Evolutionary conservation across 2,329 filamentous ascomycete species (phyloP), one percentile per base, ranked within the genome.

Genomic region (Sclerotinia sclerotiorum): DNA sequence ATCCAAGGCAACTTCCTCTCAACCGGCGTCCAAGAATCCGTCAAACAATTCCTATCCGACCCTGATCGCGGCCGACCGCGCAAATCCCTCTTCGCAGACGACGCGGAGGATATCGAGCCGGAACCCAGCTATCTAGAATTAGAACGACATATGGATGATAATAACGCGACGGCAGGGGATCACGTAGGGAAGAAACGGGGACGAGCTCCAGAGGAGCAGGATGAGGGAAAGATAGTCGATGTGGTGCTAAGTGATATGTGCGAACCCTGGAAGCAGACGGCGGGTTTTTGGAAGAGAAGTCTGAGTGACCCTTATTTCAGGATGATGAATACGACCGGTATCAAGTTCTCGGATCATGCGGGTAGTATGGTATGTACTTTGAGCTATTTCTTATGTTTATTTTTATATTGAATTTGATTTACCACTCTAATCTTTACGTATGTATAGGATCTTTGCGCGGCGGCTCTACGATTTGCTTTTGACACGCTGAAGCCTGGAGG

Each of bases 321-420:
- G 95, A 90, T 99, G 90, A 97, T 97, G 93, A 99, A 99, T 81
- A 97, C 94, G 75, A 97, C 91, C 81, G 95, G 95, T 68, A 90
- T 92, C 76, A 81, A 81, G 27, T 95, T 97, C 77, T 88, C 89
- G 72, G 95, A 99, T 80, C 95, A 99, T 80, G 90, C 88, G 13
- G 92, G 92, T 42, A 97, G 93, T 81, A 98, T 99, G 92, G 94
- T 97, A 81, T 78, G 89, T 78, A 27, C 35, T 21, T 21, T 21
- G n/a, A 17, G 21, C 11, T 21, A 8, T 35, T 44, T 58, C 21
- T 52, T 49, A 60, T 29, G 29, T 29, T 29, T 10, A 35, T 10
- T 10, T 10, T 8, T 35, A 10, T 8, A 10, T 35, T 35, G 35
- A 35, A 21, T 39, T 13, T 13, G 11, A 24, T 51, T 24, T 5